Base-by-base conservation (phyloP, 306 rosid species). In the Adenanthera pavonina region DNA sequence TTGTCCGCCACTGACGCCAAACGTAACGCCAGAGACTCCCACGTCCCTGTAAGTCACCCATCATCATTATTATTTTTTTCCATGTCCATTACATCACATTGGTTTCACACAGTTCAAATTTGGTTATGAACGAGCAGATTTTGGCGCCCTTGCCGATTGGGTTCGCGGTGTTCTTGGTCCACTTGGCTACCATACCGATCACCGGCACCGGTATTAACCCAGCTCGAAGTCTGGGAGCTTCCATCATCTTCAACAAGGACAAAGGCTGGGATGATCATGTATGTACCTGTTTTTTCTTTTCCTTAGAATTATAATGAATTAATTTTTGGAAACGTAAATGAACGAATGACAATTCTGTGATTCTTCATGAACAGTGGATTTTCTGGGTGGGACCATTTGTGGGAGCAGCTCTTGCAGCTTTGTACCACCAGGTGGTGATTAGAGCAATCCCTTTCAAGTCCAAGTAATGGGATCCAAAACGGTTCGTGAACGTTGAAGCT, bases 1-100 rank as follows among this genome's bases (percentile, higher is more conserved):
- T 94, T 94, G 90, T 94, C 98, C 0, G 98, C 98, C 86, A 94
- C 98, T 6, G 98, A 94, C 25, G 98, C 98, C 78, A 94, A 94
- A 75, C 93, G 98, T 12, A 92, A 81, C 84, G 97, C 98, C 87
- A 80, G 89, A 80, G 89, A 86, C 75, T 86, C 89, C 3, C 89
- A 86, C 49, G 89, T 86, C 19, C 89, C 97, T 6, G 98, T 94
- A 84, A 47, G 86, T 34, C 3, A 3, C 15, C 76, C 9, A 17
- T 1, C 8, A n/a, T 51, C 8, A 4, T 52, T 2, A 5, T 52
- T 52, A 16, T 51, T 51, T 51, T 4, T 51, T 15, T 0, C n/a
- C 16, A 15, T 13, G 41, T 5, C 53, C 12, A 12, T 46, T 46
- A 7, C 49, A 46, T 46, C 10, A 46, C 2, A 2, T 8, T 46